phyloP scores from a whole-genome alignment of 2,329 filamentous ascomycete genomes.

The Xylariaceae sp. region DNA sequence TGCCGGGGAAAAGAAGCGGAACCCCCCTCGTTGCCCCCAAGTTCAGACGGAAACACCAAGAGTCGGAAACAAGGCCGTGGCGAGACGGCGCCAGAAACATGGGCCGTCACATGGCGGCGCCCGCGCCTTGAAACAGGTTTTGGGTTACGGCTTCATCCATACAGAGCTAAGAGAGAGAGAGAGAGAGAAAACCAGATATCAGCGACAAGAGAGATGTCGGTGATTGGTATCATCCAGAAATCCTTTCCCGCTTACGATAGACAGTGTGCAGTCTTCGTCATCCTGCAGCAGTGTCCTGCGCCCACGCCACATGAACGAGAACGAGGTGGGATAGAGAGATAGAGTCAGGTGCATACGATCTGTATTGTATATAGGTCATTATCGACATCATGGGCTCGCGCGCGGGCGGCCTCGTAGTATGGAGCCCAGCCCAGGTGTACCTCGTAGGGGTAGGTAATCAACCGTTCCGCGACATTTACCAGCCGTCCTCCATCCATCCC shows the following conservation, averaged over 20 bases:
- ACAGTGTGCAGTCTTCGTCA: neutral
- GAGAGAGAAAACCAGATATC: neutral
- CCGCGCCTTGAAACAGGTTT: neutral
- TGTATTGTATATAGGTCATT: no score
- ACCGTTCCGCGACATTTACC: neutral
- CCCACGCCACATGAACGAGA: neutral
- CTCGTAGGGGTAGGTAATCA: no score
- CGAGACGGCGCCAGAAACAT: neutral
- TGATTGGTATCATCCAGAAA: neutral
- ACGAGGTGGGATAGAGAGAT: no score
- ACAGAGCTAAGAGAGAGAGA: neutral
- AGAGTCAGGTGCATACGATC: no score
- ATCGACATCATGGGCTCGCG: no score
- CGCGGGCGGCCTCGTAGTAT: no score
- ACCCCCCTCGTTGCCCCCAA: no score
- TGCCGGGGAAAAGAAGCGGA: no score
- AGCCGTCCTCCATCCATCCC: neutral
- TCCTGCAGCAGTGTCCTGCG: neutral
- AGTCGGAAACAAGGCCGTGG: slow-evolving; percentile 3
- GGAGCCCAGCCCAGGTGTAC: no score
- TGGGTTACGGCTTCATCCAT: neutral
- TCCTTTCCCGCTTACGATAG: neutral
- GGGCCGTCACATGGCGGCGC: slow-evolving; percentile 1
- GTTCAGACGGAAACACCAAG: slow-evolving; percentile 9
- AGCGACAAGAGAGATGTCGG: neutral